phyloP scores from a whole-genome alignment of 2,329 filamentous ascomycete genomes.

The Alternaria solani region DNA sequence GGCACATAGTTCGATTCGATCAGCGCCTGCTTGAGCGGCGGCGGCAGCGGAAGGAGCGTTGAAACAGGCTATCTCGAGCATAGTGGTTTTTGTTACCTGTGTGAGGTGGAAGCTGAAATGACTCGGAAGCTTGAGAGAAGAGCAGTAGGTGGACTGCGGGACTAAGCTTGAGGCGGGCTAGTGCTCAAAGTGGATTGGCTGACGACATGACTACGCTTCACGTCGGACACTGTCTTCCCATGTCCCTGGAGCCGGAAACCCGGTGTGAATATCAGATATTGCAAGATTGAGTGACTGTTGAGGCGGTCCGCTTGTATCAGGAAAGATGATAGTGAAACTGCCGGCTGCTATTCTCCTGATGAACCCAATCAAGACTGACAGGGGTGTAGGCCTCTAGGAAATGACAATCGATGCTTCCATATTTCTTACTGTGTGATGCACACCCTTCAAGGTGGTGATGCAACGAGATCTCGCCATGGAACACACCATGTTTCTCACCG shows the following conservation, averaged over 20 bases:
- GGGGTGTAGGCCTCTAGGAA: neutral
- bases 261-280: neutral
- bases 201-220: slow-evolving; percentile 2
- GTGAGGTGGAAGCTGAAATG: neutral
- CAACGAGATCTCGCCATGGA: no score
- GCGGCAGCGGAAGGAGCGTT: slow-evolving; percentile 53
- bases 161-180: neutral
- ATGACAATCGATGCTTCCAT: neutral
- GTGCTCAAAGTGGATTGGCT: slow-evolving; percentile 1
- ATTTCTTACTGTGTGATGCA: neutral
- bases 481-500: neutral
- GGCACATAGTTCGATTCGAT: slow-evolving; percentile 62
- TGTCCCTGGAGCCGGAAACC: neutral
- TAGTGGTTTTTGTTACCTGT: slow-evolving; percentile 10
- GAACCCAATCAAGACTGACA: neutral
- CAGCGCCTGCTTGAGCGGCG: slow-evolving; percentile 55
- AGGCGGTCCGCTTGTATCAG: neutral
- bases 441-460: no score
- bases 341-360: neutral
- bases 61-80: slow-evolving; percentile 62
- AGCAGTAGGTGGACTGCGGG: neutral
- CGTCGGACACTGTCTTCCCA: neutral
- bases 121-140: neutral
- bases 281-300: neutral
- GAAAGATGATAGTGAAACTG: neutral